These are phyloP conservation scores for Rosa rugosa DNA, from an alignment of 306 rosid genomes.

Conservation along the genomic window DNA sequence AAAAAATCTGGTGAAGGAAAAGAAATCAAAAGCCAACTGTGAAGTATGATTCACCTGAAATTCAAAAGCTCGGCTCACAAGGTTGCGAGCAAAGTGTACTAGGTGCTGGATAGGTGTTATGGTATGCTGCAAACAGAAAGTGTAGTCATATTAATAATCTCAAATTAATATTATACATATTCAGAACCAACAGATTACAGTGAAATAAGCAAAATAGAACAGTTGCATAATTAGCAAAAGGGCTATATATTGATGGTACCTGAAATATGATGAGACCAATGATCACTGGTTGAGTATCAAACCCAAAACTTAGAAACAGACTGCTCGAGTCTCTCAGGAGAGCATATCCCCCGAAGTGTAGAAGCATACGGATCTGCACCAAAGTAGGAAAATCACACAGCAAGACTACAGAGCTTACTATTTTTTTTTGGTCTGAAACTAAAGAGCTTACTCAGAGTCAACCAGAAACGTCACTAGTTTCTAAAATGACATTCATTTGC, in stretches of 20 bases:
- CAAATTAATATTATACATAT: not conserved
- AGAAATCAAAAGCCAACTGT: not conserved
- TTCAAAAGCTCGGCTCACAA: conserved; percentile 86
- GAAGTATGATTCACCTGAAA: conserved; percentile 60
- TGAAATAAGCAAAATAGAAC: not conserved
- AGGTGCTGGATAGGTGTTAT: conserved; percentile 83
- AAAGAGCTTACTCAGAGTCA: not conserved
- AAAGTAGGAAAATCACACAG: conserved; percentile 12
- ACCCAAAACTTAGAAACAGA: conserved; percentile 85
- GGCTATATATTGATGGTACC: conserved; percentile 35
- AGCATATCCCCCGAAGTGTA: conserved; percentile 95
- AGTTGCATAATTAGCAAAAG: not conserved
- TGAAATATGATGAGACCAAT: conserved; percentile 88
- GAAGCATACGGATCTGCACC: conserved; percentile 66
- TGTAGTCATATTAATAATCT: conserved; percentile 6
- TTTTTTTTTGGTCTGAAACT: too few relatives aligned
- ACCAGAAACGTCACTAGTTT: not conserved
- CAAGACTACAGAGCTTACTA: not conserved
- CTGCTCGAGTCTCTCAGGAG: conserved; percentile 80
- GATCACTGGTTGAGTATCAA: conserved; percentile 86
- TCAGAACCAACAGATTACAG: not conserved
- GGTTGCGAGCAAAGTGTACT: conserved; percentile 79
- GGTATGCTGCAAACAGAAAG: conserved; percentile 60
- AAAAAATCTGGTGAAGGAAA: not conserved
- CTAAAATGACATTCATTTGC: not conserved